phyloP scores from a whole-genome alignment of 805 yeast genomes.

The Lipomyces japonicus region DNA sequence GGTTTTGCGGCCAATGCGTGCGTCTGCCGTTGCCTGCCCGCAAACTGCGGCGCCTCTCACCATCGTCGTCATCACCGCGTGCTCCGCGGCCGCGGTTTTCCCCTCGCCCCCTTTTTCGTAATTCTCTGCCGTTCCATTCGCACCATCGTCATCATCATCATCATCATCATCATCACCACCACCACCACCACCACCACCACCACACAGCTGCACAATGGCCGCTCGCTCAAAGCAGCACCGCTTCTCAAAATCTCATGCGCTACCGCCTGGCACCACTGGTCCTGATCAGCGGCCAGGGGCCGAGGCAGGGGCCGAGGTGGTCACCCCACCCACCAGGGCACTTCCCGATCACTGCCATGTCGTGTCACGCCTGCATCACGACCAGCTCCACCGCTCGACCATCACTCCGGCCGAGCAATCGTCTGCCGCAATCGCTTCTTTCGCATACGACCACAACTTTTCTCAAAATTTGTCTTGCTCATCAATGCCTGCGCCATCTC shows the following conservation, averaged over 20 bases:
- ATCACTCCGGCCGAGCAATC: background rate
- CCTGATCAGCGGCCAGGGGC: background rate
- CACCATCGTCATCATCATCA: slow-evolving; percentile 4
- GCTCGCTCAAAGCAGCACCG: slow-evolving; percentile 9
- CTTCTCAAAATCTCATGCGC: too few species aligned
- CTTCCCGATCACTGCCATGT: background rate
- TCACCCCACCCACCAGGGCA: background rate
- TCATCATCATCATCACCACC: background rate
- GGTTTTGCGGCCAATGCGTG: too few species aligned
- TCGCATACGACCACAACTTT: background rate
- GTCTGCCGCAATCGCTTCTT: background rate
- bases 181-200: too few species aligned
- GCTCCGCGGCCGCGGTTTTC: too few species aligned
- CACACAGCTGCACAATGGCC: slow-evolving; percentile 1
- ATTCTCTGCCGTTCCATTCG: too few species aligned
- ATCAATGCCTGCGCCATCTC: slow-evolving; percentile 6
- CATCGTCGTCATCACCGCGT: background rate
- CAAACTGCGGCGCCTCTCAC: too few species aligned
- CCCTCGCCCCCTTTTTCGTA: too few species aligned
- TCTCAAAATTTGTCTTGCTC: background rate
- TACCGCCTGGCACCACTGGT: too few species aligned
- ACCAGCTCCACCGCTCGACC: background rate
- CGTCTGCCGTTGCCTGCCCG: too few species aligned
- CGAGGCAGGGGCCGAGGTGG: slow-evolving; percentile 6
- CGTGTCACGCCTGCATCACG: background rate